A percentile compares a stretch with the other conserved stretches of the same genome.
phyloP scores from a whole-genome alignment of 257 asterid genomes.

The Cynanchum wilfordii region DNA sequence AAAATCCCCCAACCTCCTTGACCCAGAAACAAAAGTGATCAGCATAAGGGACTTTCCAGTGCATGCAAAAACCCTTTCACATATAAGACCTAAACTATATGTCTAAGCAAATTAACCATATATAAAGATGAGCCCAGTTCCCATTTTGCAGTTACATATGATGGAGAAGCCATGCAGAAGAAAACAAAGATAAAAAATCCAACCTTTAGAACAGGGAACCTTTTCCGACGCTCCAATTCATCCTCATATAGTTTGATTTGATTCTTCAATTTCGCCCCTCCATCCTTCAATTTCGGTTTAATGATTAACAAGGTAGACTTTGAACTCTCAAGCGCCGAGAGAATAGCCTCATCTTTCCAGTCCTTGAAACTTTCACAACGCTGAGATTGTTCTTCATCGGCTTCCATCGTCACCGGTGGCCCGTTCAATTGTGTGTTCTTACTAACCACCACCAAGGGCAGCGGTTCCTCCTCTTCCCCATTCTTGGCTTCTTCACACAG shows the following conservation, averaged over 20 bases:
- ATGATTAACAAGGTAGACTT: background rate
- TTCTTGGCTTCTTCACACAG: conserved; percentile 1
- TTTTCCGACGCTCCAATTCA: conserved; percentile 21
- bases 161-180: background rate
- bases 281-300: conserved; percentile 10
- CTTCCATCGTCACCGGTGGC: conserved; percentile 6
- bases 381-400: conserved; percentile 7
- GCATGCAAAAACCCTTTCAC: background rate
- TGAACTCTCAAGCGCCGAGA: background rate
- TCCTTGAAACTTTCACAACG: background rate
- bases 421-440: background rate
- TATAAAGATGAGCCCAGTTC: background rate
- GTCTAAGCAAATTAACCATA: background rate
- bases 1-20: background rate
- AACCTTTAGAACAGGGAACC: conserved; percentile 20
- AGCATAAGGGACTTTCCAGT: background rate
- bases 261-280: conserved; percentile 22
- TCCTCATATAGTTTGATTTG: conserved; percentile 15
- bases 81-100: background rate
- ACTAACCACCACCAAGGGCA: conserved; percentile 15
- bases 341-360: background rate
- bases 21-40: background rate
- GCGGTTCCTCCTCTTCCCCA: conserved; percentile 21
- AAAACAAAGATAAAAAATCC: background rate
- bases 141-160: background rate